These are phyloP conservation scores for Amaranthus hypochondriacus DNA, from an alignment of 148 eudicot species.

Conservation along the genomic window DNA sequence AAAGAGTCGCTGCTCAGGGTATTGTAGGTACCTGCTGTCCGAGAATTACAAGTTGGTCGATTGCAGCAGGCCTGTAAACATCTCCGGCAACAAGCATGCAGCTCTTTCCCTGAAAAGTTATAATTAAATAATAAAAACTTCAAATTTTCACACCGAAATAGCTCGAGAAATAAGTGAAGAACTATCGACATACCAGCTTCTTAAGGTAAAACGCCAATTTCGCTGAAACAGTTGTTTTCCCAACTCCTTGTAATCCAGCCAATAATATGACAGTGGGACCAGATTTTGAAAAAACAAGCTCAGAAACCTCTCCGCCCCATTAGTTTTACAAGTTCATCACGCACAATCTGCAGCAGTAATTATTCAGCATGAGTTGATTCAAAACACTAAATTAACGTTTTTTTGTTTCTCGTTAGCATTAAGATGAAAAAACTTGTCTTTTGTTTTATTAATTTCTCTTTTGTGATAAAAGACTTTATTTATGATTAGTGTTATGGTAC, in stretches of 20 bases:
- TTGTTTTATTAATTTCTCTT: too few relatives aligned
- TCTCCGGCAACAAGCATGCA: slow-evolving; percentile 99
- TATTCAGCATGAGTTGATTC: not conserved
- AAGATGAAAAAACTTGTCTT: too few relatives aligned
- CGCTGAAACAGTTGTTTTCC: slow-evolving; percentile 95
- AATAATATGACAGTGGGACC: slow-evolving; percentile 82
- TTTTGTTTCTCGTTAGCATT: too few relatives aligned
- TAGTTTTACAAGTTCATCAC: slow-evolving; percentile 79
- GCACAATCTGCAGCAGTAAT: slow-evolving; percentile 63
- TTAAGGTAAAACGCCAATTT: slow-evolving; percentile 89
- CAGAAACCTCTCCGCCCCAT: slow-evolving; percentile 99
- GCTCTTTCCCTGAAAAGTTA: slow-evolving; percentile 65
- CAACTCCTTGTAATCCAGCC: slow-evolving; percentile 99
- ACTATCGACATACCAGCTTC: slow-evolving; percentile 58
- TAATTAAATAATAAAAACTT: not conserved
- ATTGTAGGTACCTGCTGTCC: slow-evolving; percentile 61
- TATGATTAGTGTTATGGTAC: too few relatives aligned
- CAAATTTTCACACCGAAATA: not conserved
- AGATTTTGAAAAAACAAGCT: slow-evolving; percentile 74
- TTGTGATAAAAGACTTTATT: too few relatives aligned
- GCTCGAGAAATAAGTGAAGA: not conserved
- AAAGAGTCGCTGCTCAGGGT: not conserved
- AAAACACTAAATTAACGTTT: too few relatives aligned
- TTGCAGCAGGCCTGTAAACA: slow-evolving; percentile 98
- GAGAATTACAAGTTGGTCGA: slow-evolving; percentile 84